These are phyloP conservation scores for Neoconidiobolus thromboides DNA, from an alignment of 371 early-diverging fungal species.

Conservation along the genomic window DNA sequence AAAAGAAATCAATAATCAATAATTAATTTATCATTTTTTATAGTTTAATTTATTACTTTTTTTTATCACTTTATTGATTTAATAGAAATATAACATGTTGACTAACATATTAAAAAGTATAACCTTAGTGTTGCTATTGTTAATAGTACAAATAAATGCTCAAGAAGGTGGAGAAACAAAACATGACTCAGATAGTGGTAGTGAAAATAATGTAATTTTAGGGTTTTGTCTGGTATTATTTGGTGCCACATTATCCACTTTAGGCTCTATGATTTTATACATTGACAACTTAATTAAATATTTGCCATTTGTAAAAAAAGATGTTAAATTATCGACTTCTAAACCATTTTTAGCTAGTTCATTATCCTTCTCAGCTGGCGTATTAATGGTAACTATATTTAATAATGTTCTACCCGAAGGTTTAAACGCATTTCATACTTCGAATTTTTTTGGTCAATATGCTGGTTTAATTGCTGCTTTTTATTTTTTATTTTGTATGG, in stretches of 20 bases:
- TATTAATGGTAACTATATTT: constrained; percentile 7
- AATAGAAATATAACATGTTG: too few relatives aligned
- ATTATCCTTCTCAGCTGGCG: constrained; percentile 8
- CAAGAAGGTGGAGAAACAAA: background rate
- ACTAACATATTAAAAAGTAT: too few relatives aligned
- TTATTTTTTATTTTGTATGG: background rate
- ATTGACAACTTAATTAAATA: background rate
- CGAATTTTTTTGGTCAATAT: background rate
- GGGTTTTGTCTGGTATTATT: background rate
- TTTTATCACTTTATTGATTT: too few relatives aligned
- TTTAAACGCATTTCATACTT: background rate
- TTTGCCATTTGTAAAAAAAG: background rate
- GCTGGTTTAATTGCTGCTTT: background rate
- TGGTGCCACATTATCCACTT: background rate
- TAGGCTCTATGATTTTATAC: background rate
- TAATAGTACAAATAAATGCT: too few relatives aligned
- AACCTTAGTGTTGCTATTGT: too few relatives aligned
- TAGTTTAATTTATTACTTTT: too few relatives aligned
- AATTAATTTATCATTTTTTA: too few relatives aligned
- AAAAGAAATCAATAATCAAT: too few relatives aligned
- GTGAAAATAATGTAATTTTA: background rate
- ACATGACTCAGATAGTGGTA: background rate
- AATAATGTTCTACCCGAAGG: constrained; percentile 11
- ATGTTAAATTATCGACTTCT: constrained; percentile 5
- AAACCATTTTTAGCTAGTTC: constrained; percentile 9